phyloP scores from a whole-genome alignment of 1,139 yeast species.

The Pichia cactophila region DNA sequence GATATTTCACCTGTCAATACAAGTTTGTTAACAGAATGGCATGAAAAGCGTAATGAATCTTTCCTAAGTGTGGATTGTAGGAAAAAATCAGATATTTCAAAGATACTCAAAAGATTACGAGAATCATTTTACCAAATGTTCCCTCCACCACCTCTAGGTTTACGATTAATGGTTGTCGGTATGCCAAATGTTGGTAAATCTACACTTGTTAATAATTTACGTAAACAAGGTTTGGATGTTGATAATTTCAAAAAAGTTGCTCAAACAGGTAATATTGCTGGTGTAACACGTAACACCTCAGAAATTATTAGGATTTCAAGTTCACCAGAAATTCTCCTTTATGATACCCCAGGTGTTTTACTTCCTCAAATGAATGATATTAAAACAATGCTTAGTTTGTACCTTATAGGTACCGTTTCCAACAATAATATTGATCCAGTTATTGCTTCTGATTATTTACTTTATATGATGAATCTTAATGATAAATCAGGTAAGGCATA shows the following conservation, averaged over 20 bases:
- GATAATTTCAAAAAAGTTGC: conserved; percentile 51
- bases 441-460: conserved; percentile 77
- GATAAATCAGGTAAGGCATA: conserved; percentile 41
- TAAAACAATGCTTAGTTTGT: conserved; percentile 68
- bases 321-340: conserved; percentile 61
- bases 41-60: conserved; percentile 33
- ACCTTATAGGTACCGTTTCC: conserved; percentile 74
- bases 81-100: conserved; percentile 41
- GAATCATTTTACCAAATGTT: conserved; percentile 37
- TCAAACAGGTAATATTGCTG: conserved; percentile 80
- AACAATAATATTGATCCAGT: conserved; percentile 68
- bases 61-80: conserved; percentile 59
- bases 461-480: conserved; percentile 65
- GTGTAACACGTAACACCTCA: conserved; percentile 77
- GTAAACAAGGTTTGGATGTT: conserved; percentile 43
- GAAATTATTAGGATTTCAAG: conserved; percentile 60
- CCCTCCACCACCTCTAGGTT: conserved; percentile 78
- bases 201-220: conserved; percentile 64
- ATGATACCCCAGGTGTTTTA: conserved; percentile 92
- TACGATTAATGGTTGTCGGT: conserved; percentile 71
- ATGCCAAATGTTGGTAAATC: conserved; percentile 99
- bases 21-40: conserved; percentile 46
- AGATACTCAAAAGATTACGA: conserved; percentile 43
- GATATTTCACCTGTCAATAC: conserved; percentile 34
- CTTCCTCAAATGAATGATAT: conserved; percentile 63